Base-by-base conservation (phyloP, 2,329 filamentous ascomycete species). In the Septoria petroselini region DNA sequence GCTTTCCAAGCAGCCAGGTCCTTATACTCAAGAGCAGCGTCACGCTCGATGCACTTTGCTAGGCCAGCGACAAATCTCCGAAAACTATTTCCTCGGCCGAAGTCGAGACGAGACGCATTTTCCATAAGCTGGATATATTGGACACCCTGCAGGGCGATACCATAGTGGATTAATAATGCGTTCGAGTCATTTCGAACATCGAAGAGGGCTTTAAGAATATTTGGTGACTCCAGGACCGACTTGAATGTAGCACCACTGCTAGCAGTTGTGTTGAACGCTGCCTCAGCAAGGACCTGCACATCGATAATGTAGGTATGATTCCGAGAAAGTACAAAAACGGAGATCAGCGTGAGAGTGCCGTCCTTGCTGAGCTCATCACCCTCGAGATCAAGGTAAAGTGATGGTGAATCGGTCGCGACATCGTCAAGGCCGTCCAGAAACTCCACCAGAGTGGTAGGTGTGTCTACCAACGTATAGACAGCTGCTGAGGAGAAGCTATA, bases 141-240 rank as follows among this genome's bases (percentile, higher is more conserved):
- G 8, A 82, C 59, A 0, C 76, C 73, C 0, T 55, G 50, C 0
- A 83, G 57, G 0, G 48, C 18, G 52, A 83, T 68, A 0, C 59
- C 33, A 54, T 67, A 81, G 30, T 71, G 74, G 39, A 35, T 60
- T 58, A 69, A 79, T 0, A 84, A 63, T 0, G 79, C 78, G 55
- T 82, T 76, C 0, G 80, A 79, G 57, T 82, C 78, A 54, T 77
- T 78, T 2, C 79, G 76, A 12, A 83, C 69, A 53, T 83, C 80
- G 57, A 81, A 83, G 52, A 83, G 72, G 21, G 76, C 73, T 55
- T 82, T 82, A 0, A 66, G 63, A n/a, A 76, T 72, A 0, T 37
- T 7, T 0, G 53, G 7, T 0, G 68, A 71, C 60, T 82, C 73
- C 1, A 82, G 61, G 8, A 81, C 70, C 0, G 40, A 39, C 53